Evolutionary conservation across 176 grass and related monocot species (phyloP), one percentile per base, ranked within the genome.

Genomic region (Triticum timopheevii): DNA sequence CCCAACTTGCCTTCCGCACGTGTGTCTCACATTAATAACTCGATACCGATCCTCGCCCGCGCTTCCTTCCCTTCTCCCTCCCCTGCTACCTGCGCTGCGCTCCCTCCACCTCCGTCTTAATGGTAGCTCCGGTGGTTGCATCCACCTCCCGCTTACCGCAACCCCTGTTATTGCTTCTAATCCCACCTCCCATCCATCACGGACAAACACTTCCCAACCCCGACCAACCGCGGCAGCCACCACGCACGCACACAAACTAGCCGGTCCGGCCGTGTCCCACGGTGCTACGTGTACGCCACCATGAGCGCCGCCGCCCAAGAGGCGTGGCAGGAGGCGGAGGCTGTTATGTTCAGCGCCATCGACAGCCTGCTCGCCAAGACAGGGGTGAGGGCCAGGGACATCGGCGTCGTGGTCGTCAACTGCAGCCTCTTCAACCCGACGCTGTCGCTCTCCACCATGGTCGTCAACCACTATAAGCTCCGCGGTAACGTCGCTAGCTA

Each of bases 261-360:
- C 42, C 42, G 42, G 42, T 3, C 42, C 39, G 39, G 8, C 39
- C 42, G 42, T 44, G 42, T 44, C 42, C 42, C 42, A 44, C 42
- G 10, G 42, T 12, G 42, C 42, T 40, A 40, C 39, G 39, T 40
- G 39, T 40, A 40, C 10, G 42, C 42, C 42, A 44, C 42, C 42
- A 44, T 44, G 42, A 44, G 42, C 10, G 42, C 42, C 42, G 42
- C 42, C 42, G 42, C 42, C 42, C 42, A 44, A 12, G 42, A 98
- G 90, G 96, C 96, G 2, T 80, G 96, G 39, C 86, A 86, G 33
- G 96, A 98, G 86, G 96, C 93, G 0, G 93, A 95, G 91, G 86
- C 73, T 47, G 92, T 98, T 54, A 95, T 98, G 96, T 98, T 98
- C 65, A 92, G 96, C 20, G 93, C 93, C 76, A 86, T 98, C 35